Evolutionary conservation across 805 yeast genomes (phyloP), one percentile per base, ranked within the genome.

Genomic region (Spencermartinsiella europaea): DNA sequence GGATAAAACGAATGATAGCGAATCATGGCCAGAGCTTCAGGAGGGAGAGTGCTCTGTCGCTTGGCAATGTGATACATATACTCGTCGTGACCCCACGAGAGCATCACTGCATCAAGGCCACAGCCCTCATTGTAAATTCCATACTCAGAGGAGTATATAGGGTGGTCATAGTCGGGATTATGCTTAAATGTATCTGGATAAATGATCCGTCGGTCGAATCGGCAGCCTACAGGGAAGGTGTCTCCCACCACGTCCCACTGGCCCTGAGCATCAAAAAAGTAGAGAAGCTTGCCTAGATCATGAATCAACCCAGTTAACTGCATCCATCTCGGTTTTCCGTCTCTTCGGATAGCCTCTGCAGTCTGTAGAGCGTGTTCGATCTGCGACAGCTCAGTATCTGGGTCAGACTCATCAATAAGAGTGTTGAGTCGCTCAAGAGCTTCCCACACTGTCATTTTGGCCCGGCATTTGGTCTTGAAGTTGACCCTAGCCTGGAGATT

Each of bases 181-280:
- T 67, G 63, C 46, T 73, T 70, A 61, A 82, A 82, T 51, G 73
- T 77, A 33, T 80, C 82, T 38, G 80, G 74, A 53, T 52, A 76
- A 78, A 82, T 81, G 41, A 77, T 80, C 51, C 75, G 73, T 47
- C 74, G 74, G 55, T 77, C 79, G 56, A 73, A 81, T 48, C 73
- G 72, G 60, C 89, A 82, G 2, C 89, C 89, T 21, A 82, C 85
- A 0, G 88, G 85, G 56, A 82, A 82, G 2, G 88, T 82, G 59
- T 82, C 89, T 4, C 89, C 89, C 17, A 82, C 89, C 25, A 82
- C 89, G 58, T 82, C 87, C 88, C 88, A 82, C 60, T 82, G 88
- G 5, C 88, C 88, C 54, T 77, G 72, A 12, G 86, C 81, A 54
- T 80, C 87, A 57, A 76, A 82, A 53, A 81, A 82, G 59, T 82